Conservation (phyloP, 805 yeast genomes). For the Spencermartinsiella europaea region DNA sequence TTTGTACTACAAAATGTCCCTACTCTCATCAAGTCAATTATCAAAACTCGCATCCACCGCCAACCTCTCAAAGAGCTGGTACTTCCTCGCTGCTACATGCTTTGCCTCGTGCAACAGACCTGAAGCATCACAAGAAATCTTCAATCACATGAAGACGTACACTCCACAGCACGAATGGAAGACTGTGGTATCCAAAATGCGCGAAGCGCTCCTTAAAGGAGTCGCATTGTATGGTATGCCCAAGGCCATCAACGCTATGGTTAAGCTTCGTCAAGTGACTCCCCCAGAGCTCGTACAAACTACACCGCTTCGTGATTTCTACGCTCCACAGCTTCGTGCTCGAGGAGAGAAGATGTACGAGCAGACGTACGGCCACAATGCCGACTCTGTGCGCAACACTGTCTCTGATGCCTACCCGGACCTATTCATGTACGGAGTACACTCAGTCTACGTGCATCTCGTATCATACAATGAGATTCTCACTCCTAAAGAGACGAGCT, state of each 20-base stretch:
- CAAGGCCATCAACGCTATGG: constrained; percentile 72
- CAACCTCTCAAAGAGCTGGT: constrained; percentile 58
- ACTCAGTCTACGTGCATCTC: constrained; percentile 72
- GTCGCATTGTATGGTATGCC: constrained; percentile 82
- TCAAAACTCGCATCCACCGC: constrained; percentile 51
- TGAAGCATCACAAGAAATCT: constrained; percentile 67
- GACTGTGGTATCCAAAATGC: constrained; percentile 46
- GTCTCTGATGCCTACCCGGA: constrained; percentile 78
- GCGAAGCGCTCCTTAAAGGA: constrained; percentile 75
- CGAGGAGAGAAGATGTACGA: constrained; percentile 72
- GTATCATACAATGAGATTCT: constrained; percentile 63
- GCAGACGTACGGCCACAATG: constrained; percentile 67
- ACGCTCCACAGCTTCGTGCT: constrained; percentile 18
- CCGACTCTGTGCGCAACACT: constrained; percentile 60
- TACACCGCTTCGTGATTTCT: constrained; percentile 21
- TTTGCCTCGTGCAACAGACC: constrained; percentile 79
- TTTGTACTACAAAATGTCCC: too few species aligned
- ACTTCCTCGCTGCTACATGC: constrained; percentile 71
- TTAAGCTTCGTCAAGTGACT: constrained; percentile 56
- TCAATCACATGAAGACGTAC: constrained; percentile 53
- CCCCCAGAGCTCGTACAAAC: constrained; percentile 45
- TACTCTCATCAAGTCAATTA: constrained; percentile 52
- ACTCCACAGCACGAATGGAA: constrained; percentile 16
- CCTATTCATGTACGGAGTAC: constrained; percentile 65
- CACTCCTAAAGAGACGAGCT: constrained; percentile 62